Conservation (phyloP, 176 grass and related monocot genomes). For the Bonia amplexicaulis region DNA sequence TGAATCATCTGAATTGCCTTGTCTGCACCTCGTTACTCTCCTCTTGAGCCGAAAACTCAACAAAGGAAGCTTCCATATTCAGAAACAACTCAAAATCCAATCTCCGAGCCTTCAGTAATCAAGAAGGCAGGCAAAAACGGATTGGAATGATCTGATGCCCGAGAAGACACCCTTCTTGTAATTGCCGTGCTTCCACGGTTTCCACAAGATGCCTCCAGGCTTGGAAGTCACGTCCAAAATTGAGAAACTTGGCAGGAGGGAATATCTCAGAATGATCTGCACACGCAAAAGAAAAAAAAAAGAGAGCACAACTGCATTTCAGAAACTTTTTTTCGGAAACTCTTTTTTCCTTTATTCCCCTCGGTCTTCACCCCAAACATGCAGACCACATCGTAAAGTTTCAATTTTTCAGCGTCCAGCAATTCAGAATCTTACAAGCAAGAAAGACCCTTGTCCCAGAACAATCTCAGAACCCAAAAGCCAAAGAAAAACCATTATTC, state of each 20-base stretch:
- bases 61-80: neutral
- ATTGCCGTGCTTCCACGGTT: constrained; percentile 33
- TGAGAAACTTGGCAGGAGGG: constrained; percentile 15
- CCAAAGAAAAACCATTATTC: neutral
- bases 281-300: constrained; percentile 21
- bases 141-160: constrained; percentile 8
- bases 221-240: constrained; percentile 3
- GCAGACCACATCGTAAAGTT: neutral
- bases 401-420: neutral
- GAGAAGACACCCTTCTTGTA: constrained; percentile 10
- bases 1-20: neutral
- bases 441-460: neutral
- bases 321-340: neutral
- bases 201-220: constrained; percentile 9
- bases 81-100: neutral
- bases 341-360: neutral
- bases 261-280: constrained; percentile 12
- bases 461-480: constrained; percentile 19
- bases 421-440: constrained; percentile 25
- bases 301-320: neutral
- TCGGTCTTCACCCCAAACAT: neutral
- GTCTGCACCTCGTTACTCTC: neutral
- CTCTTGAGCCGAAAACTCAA: neutral
- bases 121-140: neutral
- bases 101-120: neutral